Conservation (phyloP, 192 early-diverging fungal genomes). For the Spizellomyces sp. region DNA sequence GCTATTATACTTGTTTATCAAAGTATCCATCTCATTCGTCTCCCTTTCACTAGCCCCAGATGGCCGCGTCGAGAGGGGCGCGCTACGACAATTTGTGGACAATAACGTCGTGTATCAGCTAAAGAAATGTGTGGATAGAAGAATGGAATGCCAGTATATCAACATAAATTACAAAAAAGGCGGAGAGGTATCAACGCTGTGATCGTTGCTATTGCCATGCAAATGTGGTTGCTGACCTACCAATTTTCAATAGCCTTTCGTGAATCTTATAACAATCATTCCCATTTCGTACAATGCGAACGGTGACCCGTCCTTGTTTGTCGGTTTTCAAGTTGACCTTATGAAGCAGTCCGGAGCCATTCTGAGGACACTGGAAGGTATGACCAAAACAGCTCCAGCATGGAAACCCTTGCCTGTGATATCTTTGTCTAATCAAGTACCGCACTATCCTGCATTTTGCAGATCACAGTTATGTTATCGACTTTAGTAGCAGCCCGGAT, state of each 20-base stretch:
- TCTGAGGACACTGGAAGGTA: constrained; percentile 53
- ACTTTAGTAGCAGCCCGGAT: not conserved
- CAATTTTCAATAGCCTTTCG: constrained; percentile 46
- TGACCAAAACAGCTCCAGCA: not conserved
- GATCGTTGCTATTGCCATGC: no score
- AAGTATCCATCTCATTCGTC: not conserved
- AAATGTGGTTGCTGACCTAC: no score
- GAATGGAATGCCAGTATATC: constrained; percentile 60
- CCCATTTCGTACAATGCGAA: constrained; percentile 50
- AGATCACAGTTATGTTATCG: constrained; percentile 27
- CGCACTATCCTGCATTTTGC: not conserved
- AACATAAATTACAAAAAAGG: constrained; percentile 68
- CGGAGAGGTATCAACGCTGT: constrained; percentile 45
- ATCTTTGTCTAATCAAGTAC: no score
- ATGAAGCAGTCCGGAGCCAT: constrained; percentile 63
- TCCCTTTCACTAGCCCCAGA: constrained; percentile 34
- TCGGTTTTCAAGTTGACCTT: constrained; percentile 67
- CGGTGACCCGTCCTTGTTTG: constrained; percentile 46
- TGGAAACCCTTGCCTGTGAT: not conserved
- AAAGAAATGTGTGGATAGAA: constrained; percentile 46
- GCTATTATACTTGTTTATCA: not conserved
- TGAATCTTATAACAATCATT: constrained; percentile 68
- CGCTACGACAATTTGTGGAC: constrained; percentile 54
- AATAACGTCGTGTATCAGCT: constrained; percentile 57
- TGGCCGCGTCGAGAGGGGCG: constrained; percentile 54